Conservation (phyloP, 345 rosid genomes). For the Trapa bicornis region DNA sequence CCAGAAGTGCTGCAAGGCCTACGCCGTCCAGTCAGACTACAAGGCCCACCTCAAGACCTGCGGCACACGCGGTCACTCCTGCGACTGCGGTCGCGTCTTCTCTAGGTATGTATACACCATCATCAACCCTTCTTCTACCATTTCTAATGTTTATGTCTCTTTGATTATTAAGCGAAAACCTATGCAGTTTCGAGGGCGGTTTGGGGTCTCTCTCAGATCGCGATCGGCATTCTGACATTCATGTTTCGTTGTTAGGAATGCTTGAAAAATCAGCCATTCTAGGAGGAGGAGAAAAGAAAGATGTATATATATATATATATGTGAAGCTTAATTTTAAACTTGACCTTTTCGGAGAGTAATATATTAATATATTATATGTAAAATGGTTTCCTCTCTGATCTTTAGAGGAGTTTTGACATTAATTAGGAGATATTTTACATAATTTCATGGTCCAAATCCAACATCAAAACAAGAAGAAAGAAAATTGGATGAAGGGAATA, state of each 20-base stretch:
- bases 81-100: slow-evolving; percentile 95
- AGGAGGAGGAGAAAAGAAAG: not conserved
- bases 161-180: not conserved
- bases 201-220: not conserved
- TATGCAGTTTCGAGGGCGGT: not conserved
- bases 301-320: not conserved
- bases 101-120: slow-evolving; percentile 41
- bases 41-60: slow-evolving; percentile 98
- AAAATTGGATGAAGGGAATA: too few species aligned
- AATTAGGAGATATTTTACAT: too few species aligned
- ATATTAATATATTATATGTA: not conserved
- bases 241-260: not conserved
- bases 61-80: slow-evolving; percentile 93
- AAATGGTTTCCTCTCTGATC: too few species aligned
- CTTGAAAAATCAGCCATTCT: not conserved
- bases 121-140: too few species aligned
- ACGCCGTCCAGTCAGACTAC: slow-evolving; percentile 96
- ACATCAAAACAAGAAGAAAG: too few species aligned
- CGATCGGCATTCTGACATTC: not conserved
- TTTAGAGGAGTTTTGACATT: too few species aligned
- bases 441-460: too few species aligned
- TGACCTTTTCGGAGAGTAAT: not conserved
- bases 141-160: too few species aligned
- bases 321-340: not conserved
- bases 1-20: slow-evolving; percentile 78